These are phyloP conservation scores for Calonectria leucothoes DNA, from an alignment of 2,329 filamentous ascomycete species.

Conservation along the genomic window DNA sequence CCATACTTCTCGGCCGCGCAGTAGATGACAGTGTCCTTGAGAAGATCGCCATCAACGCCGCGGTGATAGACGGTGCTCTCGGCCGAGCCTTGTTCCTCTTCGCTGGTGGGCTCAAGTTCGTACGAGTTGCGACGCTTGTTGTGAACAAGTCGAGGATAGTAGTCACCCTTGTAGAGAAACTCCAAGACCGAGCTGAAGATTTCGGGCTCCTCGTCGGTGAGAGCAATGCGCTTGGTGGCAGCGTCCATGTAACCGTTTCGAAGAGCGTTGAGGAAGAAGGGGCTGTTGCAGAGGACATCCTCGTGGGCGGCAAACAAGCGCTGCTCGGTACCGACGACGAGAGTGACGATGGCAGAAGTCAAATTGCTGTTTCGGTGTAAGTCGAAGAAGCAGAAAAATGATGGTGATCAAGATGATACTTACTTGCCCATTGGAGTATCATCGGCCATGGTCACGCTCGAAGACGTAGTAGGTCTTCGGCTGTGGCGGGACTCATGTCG, in stretches of 20 bases:
- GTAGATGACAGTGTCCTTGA: slow-evolving; percentile 93
- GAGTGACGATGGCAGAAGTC: slow-evolving; percentile 79
- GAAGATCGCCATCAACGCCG: slow-evolving; percentile 72
- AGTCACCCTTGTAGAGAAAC: slow-evolving; percentile 94
- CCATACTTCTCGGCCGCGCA: slow-evolving; percentile 89
- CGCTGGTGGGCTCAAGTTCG: slow-evolving; percentile 76
- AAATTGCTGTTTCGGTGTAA: slow-evolving; percentile 57
- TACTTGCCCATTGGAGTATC: slow-evolving; percentile 59
- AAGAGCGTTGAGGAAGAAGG: slow-evolving; percentile 73
- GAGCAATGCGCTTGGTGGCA: slow-evolving; percentile 74
- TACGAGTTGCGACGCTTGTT: slow-evolving; percentile 85
- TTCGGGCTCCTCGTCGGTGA: slow-evolving; percentile 89
- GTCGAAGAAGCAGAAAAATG: background rate
- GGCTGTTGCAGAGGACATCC: slow-evolving; percentile 81
- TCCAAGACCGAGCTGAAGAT: slow-evolving; percentile 92
- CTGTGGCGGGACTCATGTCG: slow-evolving; percentile 60
- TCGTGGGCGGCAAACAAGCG: slow-evolving; percentile 93
- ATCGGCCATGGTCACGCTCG: slow-evolving; percentile 51
- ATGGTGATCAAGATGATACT: slow-evolving; percentile 33
- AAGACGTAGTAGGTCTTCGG: slow-evolving; percentile 61
- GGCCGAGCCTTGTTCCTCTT: slow-evolving; percentile 56
- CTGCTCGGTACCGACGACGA: slow-evolving; percentile 83
- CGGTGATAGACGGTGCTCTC: slow-evolving; percentile 79
- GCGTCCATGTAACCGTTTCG: slow-evolving; percentile 50
- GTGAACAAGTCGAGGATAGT: slow-evolving; percentile 84